phyloP scores from a whole-genome alignment of 805 yeast genomes.

The Lipomyces sp. region DNA sequence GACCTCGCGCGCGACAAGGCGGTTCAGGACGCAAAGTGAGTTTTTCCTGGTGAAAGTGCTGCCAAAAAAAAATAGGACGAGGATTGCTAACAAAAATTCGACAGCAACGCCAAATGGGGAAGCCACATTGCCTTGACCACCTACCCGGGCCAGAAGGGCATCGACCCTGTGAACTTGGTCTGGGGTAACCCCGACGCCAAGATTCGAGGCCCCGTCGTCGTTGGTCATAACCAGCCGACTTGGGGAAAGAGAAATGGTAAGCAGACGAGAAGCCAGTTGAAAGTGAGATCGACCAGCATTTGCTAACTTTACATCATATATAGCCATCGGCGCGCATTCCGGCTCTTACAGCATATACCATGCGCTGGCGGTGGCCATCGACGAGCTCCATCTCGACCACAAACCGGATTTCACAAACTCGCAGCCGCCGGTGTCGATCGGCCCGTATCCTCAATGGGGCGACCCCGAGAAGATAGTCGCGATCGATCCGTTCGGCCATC shows the following conservation, averaged over 20 bases:
- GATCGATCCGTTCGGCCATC: constrained; percentile 64
- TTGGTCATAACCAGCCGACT: constrained; percentile 50
- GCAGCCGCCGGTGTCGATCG: constrained; percentile 56
- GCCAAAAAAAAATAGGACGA: too few species aligned
- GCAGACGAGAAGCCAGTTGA: too few species aligned
- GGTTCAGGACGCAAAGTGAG: constrained; percentile 1
- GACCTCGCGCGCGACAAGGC: too few species aligned
- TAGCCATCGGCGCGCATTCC: constrained; percentile 56
- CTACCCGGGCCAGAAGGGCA: constrained; percentile 49
- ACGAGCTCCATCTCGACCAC: constrained; percentile 52
- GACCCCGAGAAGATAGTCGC: constrained; percentile 57
- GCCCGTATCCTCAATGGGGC: constrained; percentile 57
- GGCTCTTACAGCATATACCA: constrained; percentile 65
- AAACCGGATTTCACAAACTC: constrained; percentile 61
- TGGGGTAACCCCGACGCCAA: constrained; percentile 54
- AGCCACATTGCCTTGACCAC: constrained; percentile 49
- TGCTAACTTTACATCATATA: neutral
- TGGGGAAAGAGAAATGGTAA: constrained; percentile 52
- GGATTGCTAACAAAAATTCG: too few species aligned
- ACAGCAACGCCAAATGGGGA: constrained; percentile 31
- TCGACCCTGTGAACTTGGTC: constrained; percentile 48
- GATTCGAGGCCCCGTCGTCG: constrained; percentile 52
- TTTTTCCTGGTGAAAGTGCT: too few species aligned
- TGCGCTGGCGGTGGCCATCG: constrained; percentile 61
- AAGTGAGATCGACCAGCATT: neutral